Evolutionary conservation across 768 basidiomycete genomes (phyloP).

Genomic region (Chalciporus piperatus): DNA sequence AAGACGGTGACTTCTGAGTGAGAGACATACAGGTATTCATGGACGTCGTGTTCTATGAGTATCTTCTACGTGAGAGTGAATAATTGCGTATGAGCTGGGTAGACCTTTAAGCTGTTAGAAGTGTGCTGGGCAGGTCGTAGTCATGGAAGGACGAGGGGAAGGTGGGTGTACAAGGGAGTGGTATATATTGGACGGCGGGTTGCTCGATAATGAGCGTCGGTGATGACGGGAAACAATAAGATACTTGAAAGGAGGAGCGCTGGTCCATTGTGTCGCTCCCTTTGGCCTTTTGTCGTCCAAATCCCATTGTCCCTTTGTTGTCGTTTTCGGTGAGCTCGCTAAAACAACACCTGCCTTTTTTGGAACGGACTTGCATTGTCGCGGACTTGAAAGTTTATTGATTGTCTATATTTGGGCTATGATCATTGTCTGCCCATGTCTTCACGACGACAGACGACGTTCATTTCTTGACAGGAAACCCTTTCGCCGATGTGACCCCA

Average conservation of each 20-base stretch:
- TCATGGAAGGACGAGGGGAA: slow-evolving; percentile 8
- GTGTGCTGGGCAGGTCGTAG: slow-evolving; percentile 1
- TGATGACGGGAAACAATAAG: slow-evolving; percentile 18
- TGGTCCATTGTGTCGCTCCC: slow-evolving; percentile 6
- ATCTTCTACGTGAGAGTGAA: neutral
- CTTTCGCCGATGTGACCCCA: no score
- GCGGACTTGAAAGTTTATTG: slow-evolving; percentile 17
- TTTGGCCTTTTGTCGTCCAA: slow-evolving; percentile 22
- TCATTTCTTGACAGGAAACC: no score
- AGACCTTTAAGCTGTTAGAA: slow-evolving; percentile 1
- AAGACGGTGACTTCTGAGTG: neutral
- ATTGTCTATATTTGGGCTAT: slow-evolving; percentile 13
- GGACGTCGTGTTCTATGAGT: slow-evolving; percentile 8
- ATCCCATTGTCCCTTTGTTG: slow-evolving; percentile 27
- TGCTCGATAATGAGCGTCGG: slow-evolving; percentile 8
- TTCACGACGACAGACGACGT: no score
- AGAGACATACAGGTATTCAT: slow-evolving; percentile 23
- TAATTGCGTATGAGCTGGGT: neutral
- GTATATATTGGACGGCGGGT: slow-evolving; percentile 19
- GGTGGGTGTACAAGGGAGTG: neutral
- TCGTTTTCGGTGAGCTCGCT: slow-evolving; percentile 5
- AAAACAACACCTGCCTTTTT: slow-evolving; percentile 23
- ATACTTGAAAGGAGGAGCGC: neutral
- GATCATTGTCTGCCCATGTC: slow-evolving; percentile 1
- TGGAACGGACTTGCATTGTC: slow-evolving; percentile 11